Evolutionary conservation across 164 flowering plant genomes (phyloP), one percentile per base, ranked within the genome.

Genomic region (Cinnamomum chago): DNA sequence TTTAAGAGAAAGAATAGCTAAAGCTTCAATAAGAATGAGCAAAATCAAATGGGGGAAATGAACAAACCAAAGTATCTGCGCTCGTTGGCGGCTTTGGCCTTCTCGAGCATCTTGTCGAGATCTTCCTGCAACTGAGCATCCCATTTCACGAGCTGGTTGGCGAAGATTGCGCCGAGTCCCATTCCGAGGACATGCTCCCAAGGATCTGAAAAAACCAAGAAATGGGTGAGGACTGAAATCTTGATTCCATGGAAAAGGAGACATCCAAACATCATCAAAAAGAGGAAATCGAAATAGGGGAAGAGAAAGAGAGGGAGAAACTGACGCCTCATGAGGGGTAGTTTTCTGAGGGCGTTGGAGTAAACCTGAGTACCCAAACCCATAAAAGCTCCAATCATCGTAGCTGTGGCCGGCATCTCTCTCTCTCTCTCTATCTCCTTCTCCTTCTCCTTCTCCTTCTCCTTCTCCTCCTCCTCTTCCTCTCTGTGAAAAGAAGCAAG

Each of bases 111-210:
- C 80, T 87, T 92, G 72, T 95, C 97, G 62, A 93, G 98, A 80
- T 95, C 98, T 27, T 69, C 92, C 68, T 90, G 79, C 55, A 91
- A 85, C 89, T 90, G 75, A n/a, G 81, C 97, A 4, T 95, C 99
- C 97, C 97, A 95, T 79, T 95, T 90, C 20, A 90, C 95, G 27
- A 95, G 79, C 82, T 95, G 95, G 70, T 86, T 92, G 35, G 81
- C 88, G 78, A 90, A 90, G 40, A 95, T 85, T 0, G 79, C 90
- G 10, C 99, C 99, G 25, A 95, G 68, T 22, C 99, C 98, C 94
- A 93, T 92, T 3, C 95, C 98, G 75, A 93, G 52, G 35, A 88
- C 82, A 70, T 95, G 99, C 82, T 93, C 99, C 99, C 99, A 95
- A 25, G 98, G 99, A 92, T 95, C 99, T 93, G 77, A 10, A 9